These are phyloP conservation scores for Solanum hybrid DNA, from an alignment of 305 asterid species.

Conservation along the genomic window DNA sequence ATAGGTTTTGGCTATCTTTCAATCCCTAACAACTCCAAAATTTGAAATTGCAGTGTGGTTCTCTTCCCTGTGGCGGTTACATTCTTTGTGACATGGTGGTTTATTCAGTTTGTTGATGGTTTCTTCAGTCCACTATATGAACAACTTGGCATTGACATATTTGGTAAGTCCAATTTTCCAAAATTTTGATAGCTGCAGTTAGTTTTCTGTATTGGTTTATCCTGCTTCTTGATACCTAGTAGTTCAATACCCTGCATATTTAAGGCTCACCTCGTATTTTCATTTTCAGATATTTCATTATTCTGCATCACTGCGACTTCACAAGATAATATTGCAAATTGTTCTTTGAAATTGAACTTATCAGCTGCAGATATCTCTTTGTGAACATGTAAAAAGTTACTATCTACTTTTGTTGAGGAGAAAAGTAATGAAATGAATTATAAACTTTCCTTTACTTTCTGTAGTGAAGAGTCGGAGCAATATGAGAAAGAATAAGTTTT, in stretches of 20 bases:
- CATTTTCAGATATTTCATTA: background rate
- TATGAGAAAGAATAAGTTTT: background rate
- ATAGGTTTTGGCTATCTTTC: background rate
- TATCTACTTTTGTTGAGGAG: background rate
- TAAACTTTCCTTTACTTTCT: background rate
- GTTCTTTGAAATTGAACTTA: background rate
- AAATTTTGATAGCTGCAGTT: background rate
- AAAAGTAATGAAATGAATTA: background rate
- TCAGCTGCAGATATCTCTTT: background rate
- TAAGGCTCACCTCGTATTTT: background rate
- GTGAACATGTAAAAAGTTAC: background rate
- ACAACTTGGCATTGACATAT: slow-evolving; percentile 68
- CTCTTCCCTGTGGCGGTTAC: slow-evolving; percentile 88
- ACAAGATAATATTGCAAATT: background rate
- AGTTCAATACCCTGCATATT: background rate
- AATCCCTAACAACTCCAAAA: slow-evolving; percentile 11
- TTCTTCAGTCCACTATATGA: slow-evolving; percentile 90
- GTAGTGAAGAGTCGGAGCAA: background rate
- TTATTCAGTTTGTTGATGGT: slow-evolving; percentile 89
- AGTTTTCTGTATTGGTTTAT: background rate
- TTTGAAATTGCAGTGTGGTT: slow-evolving; percentile 66
- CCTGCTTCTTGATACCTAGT: background rate
- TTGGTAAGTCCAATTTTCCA: slow-evolving; percentile 35
- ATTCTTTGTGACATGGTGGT: slow-evolving; percentile 90
- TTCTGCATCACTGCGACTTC: background rate